Conservation (phyloP, 768 basidiomycete species). For the Termitomyces sp. region DNA sequence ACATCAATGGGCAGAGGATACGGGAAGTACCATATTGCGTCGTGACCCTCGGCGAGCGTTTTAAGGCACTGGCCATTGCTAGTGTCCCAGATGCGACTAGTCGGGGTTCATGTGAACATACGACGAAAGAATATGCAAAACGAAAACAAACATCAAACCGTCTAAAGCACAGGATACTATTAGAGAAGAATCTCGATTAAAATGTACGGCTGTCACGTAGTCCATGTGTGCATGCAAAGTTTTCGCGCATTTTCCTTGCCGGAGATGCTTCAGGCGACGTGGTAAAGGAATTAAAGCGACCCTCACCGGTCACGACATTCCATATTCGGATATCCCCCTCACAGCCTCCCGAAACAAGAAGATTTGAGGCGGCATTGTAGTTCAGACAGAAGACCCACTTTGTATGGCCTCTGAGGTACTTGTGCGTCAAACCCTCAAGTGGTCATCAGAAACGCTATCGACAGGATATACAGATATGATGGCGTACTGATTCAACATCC, state of each 20-base stretch:
- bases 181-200: slow-evolving; percentile 87
- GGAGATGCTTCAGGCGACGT: background rate
- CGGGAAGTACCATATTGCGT: slow-evolving; percentile 65
- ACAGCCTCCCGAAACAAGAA: slow-evolving; percentile 89
- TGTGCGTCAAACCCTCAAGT: slow-evolving; percentile 62
- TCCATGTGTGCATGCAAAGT: slow-evolving; percentile 91
- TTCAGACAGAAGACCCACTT: slow-evolving; percentile 91
- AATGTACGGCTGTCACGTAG: slow-evolving; percentile 92
- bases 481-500: slow-evolving; percentile 73
- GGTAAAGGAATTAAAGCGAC: background rate
- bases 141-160: slow-evolving; percentile 77
- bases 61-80: slow-evolving; percentile 93
- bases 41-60: slow-evolving; percentile 87
- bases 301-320: slow-evolving; percentile 77
- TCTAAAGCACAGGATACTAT: slow-evolving; percentile 92
- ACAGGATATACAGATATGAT: background rate
- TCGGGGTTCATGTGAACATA: background rate
- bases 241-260: slow-evolving; percentile 75
- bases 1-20: background rate
- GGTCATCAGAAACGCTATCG: slow-evolving; percentile 6
- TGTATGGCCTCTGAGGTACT: slow-evolving; percentile 75
- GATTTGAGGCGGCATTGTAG: slow-evolving; percentile 82
- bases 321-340: slow-evolving; percentile 93
- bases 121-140: background rate
- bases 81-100: slow-evolving; percentile 94